These are phyloP conservation scores for Macrocybe gigantea DNA, from an alignment of 768 basidiomycete genomes.

Conservation along the genomic window DNA sequence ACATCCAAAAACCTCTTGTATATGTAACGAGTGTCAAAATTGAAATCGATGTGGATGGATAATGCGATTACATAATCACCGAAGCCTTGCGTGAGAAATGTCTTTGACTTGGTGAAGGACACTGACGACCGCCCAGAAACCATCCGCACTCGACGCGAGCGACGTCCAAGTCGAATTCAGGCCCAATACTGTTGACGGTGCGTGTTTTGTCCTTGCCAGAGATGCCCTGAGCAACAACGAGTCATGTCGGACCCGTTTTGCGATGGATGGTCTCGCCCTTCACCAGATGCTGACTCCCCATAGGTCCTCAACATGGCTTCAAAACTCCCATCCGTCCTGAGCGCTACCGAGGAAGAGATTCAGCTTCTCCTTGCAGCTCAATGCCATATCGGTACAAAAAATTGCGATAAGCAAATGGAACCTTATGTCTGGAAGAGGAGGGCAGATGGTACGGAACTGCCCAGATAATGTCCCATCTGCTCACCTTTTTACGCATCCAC, in stretches of 20 bases:
- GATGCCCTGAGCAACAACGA: conserved; percentile 22
- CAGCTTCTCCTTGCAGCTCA: conserved; percentile 92
- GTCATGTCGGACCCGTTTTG: conserved; percentile 22
- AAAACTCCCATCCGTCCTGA: conserved; percentile 91
- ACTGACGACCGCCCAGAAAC: conserved; percentile 26
- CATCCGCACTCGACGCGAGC: conserved; percentile 35
- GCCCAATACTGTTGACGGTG: conserved; percentile 38
- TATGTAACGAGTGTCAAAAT: too few relatives aligned
- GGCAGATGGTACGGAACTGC: conserved; percentile 70
- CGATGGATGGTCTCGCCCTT: conserved; percentile 33
- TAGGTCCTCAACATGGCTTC: conserved; percentile 57
- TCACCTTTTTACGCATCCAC: conserved; percentile 9
- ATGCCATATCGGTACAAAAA: conserved; percentile 97
- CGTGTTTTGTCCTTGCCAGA: conserved; percentile 18
- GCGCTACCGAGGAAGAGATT: conserved; percentile 96
- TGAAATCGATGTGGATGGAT: too few relatives aligned
- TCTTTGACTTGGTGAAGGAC: conserved; percentile 16
- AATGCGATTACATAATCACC: neutral
- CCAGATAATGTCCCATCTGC: neutral
- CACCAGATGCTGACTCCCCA: conserved; percentile 30
- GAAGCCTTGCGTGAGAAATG: neutral
- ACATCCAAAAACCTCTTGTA: too few relatives aligned
- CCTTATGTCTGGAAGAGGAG: conserved; percentile 97
- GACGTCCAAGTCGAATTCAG: conserved; percentile 40
- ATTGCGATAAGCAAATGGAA: conserved; percentile 99